Evolutionary conservation across 495 filamentous ascomycete species (phyloP), one percentile per base, ranked within the genome.

Genomic region (Cladorrhinum samala): DNA sequence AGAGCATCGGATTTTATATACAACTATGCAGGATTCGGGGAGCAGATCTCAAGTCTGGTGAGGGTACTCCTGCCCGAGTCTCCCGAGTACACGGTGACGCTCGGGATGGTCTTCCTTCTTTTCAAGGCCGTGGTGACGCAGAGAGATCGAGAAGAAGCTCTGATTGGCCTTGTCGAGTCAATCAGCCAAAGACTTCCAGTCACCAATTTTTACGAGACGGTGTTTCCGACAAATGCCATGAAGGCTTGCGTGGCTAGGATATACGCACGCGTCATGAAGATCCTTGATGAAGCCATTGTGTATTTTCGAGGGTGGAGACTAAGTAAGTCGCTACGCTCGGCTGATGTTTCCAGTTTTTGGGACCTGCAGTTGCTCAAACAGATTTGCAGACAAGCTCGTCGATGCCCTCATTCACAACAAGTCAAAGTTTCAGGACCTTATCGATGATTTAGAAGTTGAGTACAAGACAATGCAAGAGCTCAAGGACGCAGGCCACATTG

Each of bases 51-150:
- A n/a, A 45, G 50, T 27, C 17, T 52, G 17, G 23, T 52, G 20
- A 44, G 16, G 38, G 38, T 52, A 4, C 20, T 52, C 38, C 21
- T 52, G 1, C 50, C 50, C 1, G 38, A 52, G 24, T 52, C 50
- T 1, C 50, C 50, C 19, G 50, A 52, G 18, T 52, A 52, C 50
- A 52, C 38, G 19, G 50, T 52, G 11, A 52, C 50, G 1, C 25
- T 52, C n/a, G 50, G 50, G 18, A 40, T 52, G 2, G 38, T 52
- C 9, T 52, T 52, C 50, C 38, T 52, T 27, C 38, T 55, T 6
- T 55, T 55, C 53, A 55, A 50, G 27, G 52, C 53, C 9, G 53
- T 55, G 13, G 53, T 55, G 2, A 55, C 53, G 37, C 41, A 42
- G 21, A 55, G 44, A 21, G 53, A 55, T n/a, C 30, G 53, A 14